These are phyloP conservation scores for Zizania palustris DNA, from an alignment of 202 grass and related monocot genomes.

Conservation along the genomic window DNA sequence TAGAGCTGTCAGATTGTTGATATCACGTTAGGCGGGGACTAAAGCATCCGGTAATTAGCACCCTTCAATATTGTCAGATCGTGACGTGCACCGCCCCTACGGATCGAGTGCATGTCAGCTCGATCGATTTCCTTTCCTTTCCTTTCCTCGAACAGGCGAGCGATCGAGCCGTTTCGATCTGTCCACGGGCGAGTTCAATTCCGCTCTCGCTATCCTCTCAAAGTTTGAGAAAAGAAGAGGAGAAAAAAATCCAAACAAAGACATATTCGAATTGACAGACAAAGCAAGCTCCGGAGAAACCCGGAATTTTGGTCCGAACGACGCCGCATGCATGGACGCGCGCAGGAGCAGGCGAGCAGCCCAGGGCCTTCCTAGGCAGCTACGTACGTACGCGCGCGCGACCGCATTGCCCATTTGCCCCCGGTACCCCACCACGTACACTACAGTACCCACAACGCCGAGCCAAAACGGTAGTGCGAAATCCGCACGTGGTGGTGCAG, in stretches of 20 bases:
- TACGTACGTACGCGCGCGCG: neutral
- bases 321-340: neutral
- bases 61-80: neutral
- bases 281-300: neutral
- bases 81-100: neutral
- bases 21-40: neutral
- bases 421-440: too few species aligned
- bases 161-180: neutral
- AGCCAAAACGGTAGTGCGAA: neutral
- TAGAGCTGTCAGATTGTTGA: neutral
- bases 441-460: too few species aligned
- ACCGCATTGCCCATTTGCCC: neutral
- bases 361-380: neutral
- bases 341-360: neutral
- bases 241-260: neutral
- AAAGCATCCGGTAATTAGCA: neutral
- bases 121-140: constrained; percentile 3
- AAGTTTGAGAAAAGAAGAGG: neutral
- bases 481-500: constrained; percentile 36
- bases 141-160: neutral
- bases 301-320: neutral
- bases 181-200: neutral
- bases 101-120: constrained; percentile 10
- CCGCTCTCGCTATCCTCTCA: neutral
- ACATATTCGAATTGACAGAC: neutral